A percentile compares a stretch with the other conserved stretches of the same genome.
phyloP scores from a whole-genome alignment of 1,284 basidiomycete genomes.

The Leccinum proliferum region DNA sequence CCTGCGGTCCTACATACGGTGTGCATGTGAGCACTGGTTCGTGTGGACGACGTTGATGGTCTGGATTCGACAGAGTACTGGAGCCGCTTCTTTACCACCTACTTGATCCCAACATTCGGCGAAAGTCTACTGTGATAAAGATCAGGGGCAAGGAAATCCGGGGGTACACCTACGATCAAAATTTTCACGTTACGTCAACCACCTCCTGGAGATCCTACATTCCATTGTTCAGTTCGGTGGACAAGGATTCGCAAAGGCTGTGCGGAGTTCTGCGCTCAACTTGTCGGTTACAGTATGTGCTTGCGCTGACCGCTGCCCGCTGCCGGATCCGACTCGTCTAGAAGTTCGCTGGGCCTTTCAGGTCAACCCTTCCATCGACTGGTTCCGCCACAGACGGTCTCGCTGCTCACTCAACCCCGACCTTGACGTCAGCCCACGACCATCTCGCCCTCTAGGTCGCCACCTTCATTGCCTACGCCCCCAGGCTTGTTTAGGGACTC shows the following conservation, averaged over 20 bases:
- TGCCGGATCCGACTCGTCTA: no score
- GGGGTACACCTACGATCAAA: conserved; percentile 62
- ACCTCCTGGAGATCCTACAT: conserved; percentile 70
- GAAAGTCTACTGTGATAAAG: conserved; percentile 43
- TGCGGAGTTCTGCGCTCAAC: conserved; percentile 33
- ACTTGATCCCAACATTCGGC: conserved; percentile 61
- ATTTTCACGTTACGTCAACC: conserved; percentile 66
- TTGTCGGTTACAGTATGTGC: no score
- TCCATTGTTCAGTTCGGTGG: conserved; percentile 85
- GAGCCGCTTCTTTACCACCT: conserved; percentile 82
- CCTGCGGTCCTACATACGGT: conserved; percentile 86
- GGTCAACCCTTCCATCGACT: no score
- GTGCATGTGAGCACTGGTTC: conserved; percentile 15
- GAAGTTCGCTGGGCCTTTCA: no score
- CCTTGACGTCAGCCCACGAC: no score
- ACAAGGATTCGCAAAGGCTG: conserved; percentile 75
- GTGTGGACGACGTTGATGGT: conserved; percentile 3
- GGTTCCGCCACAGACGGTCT: no score
- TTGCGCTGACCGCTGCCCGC: no score
- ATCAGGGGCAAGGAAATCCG: conserved; percentile 63
- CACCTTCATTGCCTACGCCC: no score
- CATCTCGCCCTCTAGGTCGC: no score
- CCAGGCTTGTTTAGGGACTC: no score
- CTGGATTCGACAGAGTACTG: conserved; percentile 52
- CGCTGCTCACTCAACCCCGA: no score